Percentiles rank a stretch among this genome's conserved stretches.
Evolutionary conservation across 106 monocot genomes (phyloP).

Genomic region (Allium sativum): DNA sequence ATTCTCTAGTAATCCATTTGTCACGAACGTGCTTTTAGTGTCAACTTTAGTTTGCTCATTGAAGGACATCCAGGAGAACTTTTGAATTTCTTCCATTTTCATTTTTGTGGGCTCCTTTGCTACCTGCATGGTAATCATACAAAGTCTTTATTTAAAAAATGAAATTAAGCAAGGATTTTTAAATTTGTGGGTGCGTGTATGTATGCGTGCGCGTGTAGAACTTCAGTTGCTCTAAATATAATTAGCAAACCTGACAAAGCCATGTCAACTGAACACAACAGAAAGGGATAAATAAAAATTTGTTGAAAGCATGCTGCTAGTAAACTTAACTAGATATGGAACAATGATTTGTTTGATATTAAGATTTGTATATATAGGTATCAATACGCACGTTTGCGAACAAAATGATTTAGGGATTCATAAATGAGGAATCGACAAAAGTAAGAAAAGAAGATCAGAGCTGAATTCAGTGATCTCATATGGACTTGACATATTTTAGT

Average conservation of each 20-base stretch:
- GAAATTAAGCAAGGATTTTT: too few relatives aligned
- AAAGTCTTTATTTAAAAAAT: not conserved
- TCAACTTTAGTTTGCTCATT: slow-evolving; percentile 37
- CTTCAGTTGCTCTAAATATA: too few relatives aligned
- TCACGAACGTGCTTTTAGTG: slow-evolving; percentile 46
- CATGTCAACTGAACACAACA: too few relatives aligned
- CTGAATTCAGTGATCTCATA: too few relatives aligned
- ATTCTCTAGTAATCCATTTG: slow-evolving; percentile 67
- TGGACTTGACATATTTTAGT: not conserved
- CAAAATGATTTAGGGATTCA: not conserved
- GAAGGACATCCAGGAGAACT: slow-evolving; percentile 66
- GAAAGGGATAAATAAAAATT: too few relatives aligned
- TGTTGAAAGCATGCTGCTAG: too few relatives aligned
- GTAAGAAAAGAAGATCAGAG: not conserved
- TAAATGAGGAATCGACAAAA: not conserved
- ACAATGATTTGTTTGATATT: too few relatives aligned
- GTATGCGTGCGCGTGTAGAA: too few relatives aligned
- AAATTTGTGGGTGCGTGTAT: too few relatives aligned
- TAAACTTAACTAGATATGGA: too few relatives aligned
- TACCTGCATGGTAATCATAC: slow-evolving; percentile 31
- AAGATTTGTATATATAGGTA: too few relatives aligned
- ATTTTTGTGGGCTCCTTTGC: slow-evolving; percentile 41
- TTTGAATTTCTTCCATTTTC: slow-evolving; percentile 47
- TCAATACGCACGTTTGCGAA: not conserved
- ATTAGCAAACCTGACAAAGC: too few relatives aligned